phyloP scores from a whole-genome alignment of 2,329 filamentous ascomycete genomes.

The Aspergillus bombycis region DNA sequence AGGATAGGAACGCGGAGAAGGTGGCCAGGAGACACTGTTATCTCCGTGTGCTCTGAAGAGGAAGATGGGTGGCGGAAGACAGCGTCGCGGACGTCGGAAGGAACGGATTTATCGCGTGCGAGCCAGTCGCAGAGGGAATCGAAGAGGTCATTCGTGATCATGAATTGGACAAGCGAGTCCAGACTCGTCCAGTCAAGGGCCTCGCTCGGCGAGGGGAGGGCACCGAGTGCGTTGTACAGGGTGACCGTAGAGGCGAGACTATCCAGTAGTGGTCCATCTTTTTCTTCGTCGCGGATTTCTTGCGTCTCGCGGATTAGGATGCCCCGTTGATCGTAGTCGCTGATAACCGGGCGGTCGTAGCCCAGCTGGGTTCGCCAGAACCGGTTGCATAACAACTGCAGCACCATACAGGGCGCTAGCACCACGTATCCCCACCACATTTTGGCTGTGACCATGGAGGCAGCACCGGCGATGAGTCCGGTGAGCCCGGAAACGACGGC shows the following conservation, averaged over 20 bases:
- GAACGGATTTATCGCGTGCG: slow-evolving; percentile 20
- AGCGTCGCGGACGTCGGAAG: slow-evolving; percentile 6
- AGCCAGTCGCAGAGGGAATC: slow-evolving; percentile 32
- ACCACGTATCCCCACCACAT: slow-evolving; percentile 59
- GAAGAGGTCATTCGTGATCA: slow-evolving; percentile 30
- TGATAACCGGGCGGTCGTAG: slow-evolving; percentile 46
- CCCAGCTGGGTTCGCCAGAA: slow-evolving; percentile 54
- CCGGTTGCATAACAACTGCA: slow-evolving; percentile 52
- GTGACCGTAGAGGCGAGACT: slow-evolving; percentile 12
- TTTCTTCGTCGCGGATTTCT: slow-evolving; percentile 8
- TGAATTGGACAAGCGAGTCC: slow-evolving; percentile 28
- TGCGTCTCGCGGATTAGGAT: slow-evolving; percentile 2
- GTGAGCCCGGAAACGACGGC: slow-evolving; percentile 50
- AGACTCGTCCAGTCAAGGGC: slow-evolving; percentile 16
- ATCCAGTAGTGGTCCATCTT: slow-evolving; percentile 13
- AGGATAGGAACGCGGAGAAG: neutral
- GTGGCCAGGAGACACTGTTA: neutral
- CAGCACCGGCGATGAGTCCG: slow-evolving; percentile 53
- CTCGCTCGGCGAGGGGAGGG: slow-evolving; percentile 2
- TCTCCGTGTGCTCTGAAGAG: neutral
- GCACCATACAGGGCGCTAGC: slow-evolving; percentile 54
- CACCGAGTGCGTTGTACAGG: slow-evolving; percentile 9
- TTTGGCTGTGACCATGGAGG: slow-evolving; percentile 55
- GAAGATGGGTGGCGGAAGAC: slow-evolving; percentile 8
- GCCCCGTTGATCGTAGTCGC: neutral